Percentiles rank a stretch among this genome's conserved stretches.
These are phyloP conservation scores for Rhododendron griersonianum DNA, from an alignment of 148 eudicot species.

Conservation along the genomic window DNA sequence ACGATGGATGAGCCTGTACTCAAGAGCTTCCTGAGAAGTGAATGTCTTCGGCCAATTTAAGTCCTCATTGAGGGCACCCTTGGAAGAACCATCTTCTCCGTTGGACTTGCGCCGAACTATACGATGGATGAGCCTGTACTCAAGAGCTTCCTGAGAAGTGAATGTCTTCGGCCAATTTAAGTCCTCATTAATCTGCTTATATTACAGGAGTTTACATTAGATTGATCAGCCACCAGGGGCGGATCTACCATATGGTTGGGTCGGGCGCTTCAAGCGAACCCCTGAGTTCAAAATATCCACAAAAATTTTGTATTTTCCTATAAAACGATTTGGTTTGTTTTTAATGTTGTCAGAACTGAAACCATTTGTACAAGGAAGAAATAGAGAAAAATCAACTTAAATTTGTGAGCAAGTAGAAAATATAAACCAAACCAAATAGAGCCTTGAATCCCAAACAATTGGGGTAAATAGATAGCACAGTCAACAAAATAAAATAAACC, in stretches of 20 bases:
- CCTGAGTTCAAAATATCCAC: background rate
- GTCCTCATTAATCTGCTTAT: constrained; percentile 67
- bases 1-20: constrained; percentile 59
- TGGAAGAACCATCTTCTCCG: constrained; percentile 55
- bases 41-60: constrained; percentile 49
- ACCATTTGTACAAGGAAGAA: background rate
- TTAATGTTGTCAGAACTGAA: background rate
- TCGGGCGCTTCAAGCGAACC: background rate
- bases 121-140: constrained; percentile 59
- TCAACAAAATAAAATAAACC: background rate
- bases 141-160: constrained; percentile 77
- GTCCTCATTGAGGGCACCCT: constrained; percentile 19
- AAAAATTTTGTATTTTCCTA: background rate
- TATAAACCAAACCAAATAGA: background rate
- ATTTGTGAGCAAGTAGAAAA: background rate
- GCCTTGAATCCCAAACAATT: too few species aligned
- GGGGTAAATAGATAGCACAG: background rate
- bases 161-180: constrained; percentile 54
- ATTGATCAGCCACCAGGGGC: background rate
- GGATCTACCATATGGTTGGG: background rate
- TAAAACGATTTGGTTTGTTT: too few species aligned
- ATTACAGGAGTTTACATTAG: background rate
- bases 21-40: constrained; percentile 77
- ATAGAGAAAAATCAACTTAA: too few species aligned
- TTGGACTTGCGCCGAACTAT: constrained; percentile 59